phyloP scores from a whole-genome alignment of 495 filamentous ascomycete species.

The Darksidea phi region DNA sequence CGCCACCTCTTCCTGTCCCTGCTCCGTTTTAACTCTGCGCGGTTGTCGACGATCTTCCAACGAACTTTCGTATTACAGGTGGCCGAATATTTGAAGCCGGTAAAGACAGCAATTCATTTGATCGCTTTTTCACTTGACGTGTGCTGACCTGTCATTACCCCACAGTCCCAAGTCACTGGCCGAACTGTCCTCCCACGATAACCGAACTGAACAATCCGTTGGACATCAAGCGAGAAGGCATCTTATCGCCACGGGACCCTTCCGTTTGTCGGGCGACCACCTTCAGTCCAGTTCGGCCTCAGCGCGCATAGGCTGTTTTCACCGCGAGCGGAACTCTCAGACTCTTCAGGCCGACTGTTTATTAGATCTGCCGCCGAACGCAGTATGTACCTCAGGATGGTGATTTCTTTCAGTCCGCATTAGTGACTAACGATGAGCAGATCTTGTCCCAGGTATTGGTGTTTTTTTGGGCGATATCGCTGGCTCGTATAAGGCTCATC shows the following conservation, averaged over 20 bases:
- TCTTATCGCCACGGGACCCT: constrained; percentile 21
- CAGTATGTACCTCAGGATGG: constrained; percentile 20
- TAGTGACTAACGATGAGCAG: constrained; percentile 5
- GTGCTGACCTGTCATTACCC: constrained; percentile 25
- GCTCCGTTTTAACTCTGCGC: not conserved
- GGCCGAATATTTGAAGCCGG: not conserved
- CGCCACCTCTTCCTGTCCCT: not conserved
- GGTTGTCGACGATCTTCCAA: not conserved
- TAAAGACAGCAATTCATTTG: constrained; percentile 16
- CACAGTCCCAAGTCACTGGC: constrained; percentile 9
- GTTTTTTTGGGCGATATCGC: constrained; percentile 19
- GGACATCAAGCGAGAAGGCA: constrained; percentile 25
- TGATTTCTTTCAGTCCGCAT: not conserved
- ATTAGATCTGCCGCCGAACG: not conserved
- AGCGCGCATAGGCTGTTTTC: constrained; percentile 5
- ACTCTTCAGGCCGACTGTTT: not conserved
- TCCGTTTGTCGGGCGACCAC: constrained; percentile 17
- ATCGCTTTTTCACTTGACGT: constrained; percentile 3
- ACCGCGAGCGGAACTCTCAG: not conserved
- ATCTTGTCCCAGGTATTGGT: not conserved
- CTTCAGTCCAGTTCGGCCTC: not conserved
- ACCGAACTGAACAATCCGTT: constrained; percentile 20
- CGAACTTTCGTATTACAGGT: not conserved
- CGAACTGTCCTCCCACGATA: constrained; percentile 23
- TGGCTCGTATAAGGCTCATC: constrained; percentile 28